Conservation (phyloP, 306 rosid genomes). For the Prunus padus region DNA sequence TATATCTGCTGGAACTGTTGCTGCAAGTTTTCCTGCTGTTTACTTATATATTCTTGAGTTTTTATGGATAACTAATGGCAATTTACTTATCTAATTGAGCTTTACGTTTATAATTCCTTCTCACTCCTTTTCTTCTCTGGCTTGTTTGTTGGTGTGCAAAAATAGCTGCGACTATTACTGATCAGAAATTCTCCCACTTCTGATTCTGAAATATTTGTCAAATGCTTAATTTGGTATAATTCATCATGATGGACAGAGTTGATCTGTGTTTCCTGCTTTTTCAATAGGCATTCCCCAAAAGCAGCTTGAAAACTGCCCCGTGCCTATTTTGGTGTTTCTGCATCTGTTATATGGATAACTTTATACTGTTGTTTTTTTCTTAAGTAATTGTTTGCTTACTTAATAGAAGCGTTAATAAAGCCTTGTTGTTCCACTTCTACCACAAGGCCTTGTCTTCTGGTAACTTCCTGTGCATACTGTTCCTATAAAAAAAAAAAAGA, state of each 20-base stretch:
- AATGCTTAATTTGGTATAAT: not conserved
- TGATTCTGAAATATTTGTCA: not conserved
- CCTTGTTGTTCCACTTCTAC: not conserved
- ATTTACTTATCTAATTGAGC: not conserved
- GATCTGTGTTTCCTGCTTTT: not conserved
- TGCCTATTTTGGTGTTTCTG: not conserved
- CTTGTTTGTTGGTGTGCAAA: not conserved
- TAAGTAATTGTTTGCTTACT: not conserved
- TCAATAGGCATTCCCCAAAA: not conserved
- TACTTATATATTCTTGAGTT: not conserved
- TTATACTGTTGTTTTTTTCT: too few species aligned
- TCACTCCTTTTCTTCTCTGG: not conserved
- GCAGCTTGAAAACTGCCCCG: too few species aligned
- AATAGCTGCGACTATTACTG: not conserved
- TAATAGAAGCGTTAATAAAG: not conserved
- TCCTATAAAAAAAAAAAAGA: not conserved
- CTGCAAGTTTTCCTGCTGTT: not conserved
- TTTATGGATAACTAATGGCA: not conserved
- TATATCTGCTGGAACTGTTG: not conserved
- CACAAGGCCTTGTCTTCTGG: not conserved
- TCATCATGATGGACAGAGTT: constrained; percentile 1
- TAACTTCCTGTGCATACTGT: not conserved
- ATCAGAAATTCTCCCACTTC: not conserved
- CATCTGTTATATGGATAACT: not conserved
- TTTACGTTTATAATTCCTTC: not conserved